These are phyloP conservation scores for Lentinula raphanica DNA, from an alignment of 768 basidiomycete genomes.

Conservation along the genomic window DNA sequence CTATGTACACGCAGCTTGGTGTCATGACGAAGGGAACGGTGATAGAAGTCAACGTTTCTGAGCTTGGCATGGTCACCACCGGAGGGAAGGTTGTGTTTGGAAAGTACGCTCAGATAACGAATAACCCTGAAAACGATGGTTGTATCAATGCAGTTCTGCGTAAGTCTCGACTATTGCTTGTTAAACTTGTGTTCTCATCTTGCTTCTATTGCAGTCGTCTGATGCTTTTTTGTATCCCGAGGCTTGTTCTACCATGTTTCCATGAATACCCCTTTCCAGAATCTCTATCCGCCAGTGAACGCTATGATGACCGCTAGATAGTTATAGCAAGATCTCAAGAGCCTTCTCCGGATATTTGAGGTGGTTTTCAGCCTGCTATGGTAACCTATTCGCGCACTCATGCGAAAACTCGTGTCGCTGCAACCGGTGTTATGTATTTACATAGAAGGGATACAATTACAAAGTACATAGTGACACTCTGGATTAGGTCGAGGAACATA, in stretches of 20 bases:
- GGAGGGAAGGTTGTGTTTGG: slow-evolving; percentile 94
- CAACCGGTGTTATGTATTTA: too few relatives aligned
- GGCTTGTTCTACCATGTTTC: background rate
- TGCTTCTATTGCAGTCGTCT: background rate
- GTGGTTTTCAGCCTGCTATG: too few relatives aligned
- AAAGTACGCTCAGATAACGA: slow-evolving; percentile 91
- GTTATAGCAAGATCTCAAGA: too few relatives aligned
- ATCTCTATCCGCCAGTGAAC: too few relatives aligned
- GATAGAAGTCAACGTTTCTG: slow-evolving; percentile 98
- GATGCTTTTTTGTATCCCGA: background rate
- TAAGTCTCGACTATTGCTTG: slow-evolving; percentile 33
- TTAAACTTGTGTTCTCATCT: background rate
- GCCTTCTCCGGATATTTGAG: too few relatives aligned
- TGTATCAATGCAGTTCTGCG: slow-evolving; percentile 93
- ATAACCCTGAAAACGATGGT: slow-evolving; percentile 94
- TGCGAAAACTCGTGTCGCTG: too few relatives aligned
- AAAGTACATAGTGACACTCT: background rate
- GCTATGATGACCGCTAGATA: too few relatives aligned
- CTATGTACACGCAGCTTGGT: slow-evolving; percentile 94
- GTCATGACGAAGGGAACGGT: slow-evolving; percentile 98
- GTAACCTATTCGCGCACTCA: too few relatives aligned
- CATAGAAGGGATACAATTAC: too few relatives aligned
- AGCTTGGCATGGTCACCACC: slow-evolving; percentile 94
- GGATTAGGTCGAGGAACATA: background rate
- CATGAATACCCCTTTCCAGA: too few relatives aligned